Percentiles rank a stretch among this genome's conserved stretches.
These are phyloP conservation scores for Acrocalymma vagum DNA, from an alignment of 2,329 filamentous ascomycete genomes.

Conservation along the genomic window DNA sequence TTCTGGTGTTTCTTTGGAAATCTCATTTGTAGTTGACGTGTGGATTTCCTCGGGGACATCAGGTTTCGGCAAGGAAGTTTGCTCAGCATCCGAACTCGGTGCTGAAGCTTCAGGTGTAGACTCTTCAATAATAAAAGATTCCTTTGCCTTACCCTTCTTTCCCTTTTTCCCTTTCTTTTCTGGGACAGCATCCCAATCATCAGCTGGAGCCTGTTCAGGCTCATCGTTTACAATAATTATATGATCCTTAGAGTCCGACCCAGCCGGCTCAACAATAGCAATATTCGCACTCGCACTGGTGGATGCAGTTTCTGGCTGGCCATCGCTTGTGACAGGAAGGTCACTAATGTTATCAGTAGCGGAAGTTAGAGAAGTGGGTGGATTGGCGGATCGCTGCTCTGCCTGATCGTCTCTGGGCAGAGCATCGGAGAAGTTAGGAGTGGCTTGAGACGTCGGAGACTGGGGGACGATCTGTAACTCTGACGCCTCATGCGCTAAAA, in stretches of 20 bases:
- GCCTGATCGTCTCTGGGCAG: neutral
- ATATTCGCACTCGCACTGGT: constrained; percentile 32
- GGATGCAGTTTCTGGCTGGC: too few relatives aligned
- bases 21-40: too few relatives aligned
- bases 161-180: constrained; percentile 24
- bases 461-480: constrained; percentile 41
- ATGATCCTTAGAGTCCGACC: constrained; percentile 27
- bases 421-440: constrained; percentile 37
- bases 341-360: too few relatives aligned
- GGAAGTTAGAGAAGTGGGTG: constrained; percentile 34
- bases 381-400: too few relatives aligned
- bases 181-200: constrained; percentile 2
- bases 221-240: constrained; percentile 20
- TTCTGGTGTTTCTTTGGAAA: too few relatives aligned
- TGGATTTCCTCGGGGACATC: constrained; percentile 2
- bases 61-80: neutral
- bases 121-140: constrained; percentile 17
- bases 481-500: constrained; percentile 44
- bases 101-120: constrained; percentile 8
- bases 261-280: constrained; percentile 22
- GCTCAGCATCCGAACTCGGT: neutral
- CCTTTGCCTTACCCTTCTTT: constrained; percentile 24
- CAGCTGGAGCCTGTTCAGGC: neutral
- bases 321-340: too few relatives aligned
- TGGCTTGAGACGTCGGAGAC: constrained; percentile 39